A percentile compares a stretch with the other conserved stretches of the same genome.
phyloP scores from a whole-genome alignment of 1,284 basidiomycete genomes.

The Ceratobasidium sp. region DNA sequence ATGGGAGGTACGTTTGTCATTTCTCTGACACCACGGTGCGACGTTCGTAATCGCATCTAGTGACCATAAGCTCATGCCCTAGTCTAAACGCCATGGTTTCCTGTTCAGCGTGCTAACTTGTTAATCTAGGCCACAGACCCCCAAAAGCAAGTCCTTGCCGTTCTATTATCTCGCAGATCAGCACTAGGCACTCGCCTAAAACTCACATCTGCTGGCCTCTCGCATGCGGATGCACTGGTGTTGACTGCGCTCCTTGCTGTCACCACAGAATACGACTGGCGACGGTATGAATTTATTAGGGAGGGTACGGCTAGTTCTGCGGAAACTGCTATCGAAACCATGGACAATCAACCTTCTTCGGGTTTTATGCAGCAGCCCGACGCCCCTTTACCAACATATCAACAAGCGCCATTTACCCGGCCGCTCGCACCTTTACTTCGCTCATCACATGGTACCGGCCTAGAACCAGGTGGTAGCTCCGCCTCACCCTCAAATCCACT shows the following conservation, averaged over 20 bases:
- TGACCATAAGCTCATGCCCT: no score
- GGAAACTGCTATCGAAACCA: background rate
- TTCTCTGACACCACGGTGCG: background rate
- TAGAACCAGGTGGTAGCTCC: background rate
- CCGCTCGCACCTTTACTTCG: slow-evolving; percentile 15
- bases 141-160: slow-evolving; percentile 18
- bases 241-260: slow-evolving; percentile 17
- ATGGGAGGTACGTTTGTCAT: slow-evolving; percentile 22
- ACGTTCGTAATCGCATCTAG: background rate
- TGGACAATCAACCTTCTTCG: background rate
- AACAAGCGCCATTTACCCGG: slow-evolving; percentile 23
- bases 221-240: slow-evolving; percentile 8
- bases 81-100: background rate
- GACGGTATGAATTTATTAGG: slow-evolving; percentile 12
- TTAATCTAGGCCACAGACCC: slow-evolving; percentile 15
- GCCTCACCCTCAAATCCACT: background rate
- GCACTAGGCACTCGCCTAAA: slow-evolving; percentile 24
- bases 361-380: background rate
- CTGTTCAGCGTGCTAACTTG: background rate
- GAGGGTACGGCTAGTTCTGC: background rate
- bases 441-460: background rate
- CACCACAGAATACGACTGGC: slow-evolving; percentile 28
- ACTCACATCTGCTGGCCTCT: background rate
- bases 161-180: background rate
- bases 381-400: slow-evolving; percentile 6